A percentile compares a stretch with the other conserved stretches of the same genome.
Conservation (phyloP, 2,329 filamentous ascomycete species). For the Exophiala bonariae region DNA sequence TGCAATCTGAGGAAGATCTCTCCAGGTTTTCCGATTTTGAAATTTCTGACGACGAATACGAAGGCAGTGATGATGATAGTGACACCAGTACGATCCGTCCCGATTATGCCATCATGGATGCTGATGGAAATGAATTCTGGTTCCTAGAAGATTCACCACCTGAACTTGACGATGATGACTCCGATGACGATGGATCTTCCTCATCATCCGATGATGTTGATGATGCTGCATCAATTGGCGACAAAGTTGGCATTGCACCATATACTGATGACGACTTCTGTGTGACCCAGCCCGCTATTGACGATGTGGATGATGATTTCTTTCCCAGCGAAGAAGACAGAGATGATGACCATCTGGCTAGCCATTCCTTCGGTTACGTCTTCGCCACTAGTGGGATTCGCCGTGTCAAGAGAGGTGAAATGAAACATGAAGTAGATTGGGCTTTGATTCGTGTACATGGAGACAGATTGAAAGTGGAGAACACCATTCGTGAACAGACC, state of each 20-base stretch:
- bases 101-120: slow-evolving; percentile 38
- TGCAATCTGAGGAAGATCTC: slow-evolving; percentile 38
- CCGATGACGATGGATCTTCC: slow-evolving; percentile 46
- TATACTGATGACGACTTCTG: slow-evolving; percentile 71
- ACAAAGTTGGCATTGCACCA: slow-evolving; percentile 51
- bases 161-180: slow-evolving; percentile 44
- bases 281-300: slow-evolving; percentile 87
- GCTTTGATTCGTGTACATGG: slow-evolving; percentile 79
- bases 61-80: slow-evolving; percentile 25
- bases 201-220: slow-evolving; percentile 45
- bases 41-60: slow-evolving; percentile 50
- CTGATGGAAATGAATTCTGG: slow-evolving; percentile 43
- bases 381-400: slow-evolving; percentile 89
- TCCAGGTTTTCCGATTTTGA: slow-evolving; percentile 47
- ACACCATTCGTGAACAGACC: slow-evolving; percentile 57
- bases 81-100: slow-evolving; percentile 29
- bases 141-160: slow-evolving; percentile 45
- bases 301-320: slow-evolving; percentile 80
- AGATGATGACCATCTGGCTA: slow-evolving; percentile 77
- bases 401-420: slow-evolving; percentile 67
- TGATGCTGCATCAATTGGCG: slow-evolving; percentile 57
- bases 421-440: slow-evolving; percentile 94
- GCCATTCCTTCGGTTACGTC: slow-evolving; percentile 76
- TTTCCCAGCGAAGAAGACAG: slow-evolving; percentile 74
- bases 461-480: slow-evolving; percentile 69